Evolutionary conservation across 208 protist genomes (phyloP), one percentile per base, ranked within the genome.

Genomic region (Trypanosoma vivax): DNA sequence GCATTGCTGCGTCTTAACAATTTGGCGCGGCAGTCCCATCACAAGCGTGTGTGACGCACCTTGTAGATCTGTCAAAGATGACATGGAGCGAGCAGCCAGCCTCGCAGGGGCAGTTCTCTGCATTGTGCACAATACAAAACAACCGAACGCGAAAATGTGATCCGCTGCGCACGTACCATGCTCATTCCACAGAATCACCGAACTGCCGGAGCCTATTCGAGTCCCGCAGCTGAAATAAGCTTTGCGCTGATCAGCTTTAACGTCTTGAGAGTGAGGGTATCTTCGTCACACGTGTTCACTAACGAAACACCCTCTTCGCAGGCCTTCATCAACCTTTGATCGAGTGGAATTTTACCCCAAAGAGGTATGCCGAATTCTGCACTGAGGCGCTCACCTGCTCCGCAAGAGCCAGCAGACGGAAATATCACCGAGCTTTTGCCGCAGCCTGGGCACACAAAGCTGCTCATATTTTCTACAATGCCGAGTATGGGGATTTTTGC

Each of bases 381-480:
- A 43, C 84, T 83, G n/a, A 96, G 73, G 28, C 87, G 68, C n/a
- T 54, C 55, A 6, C 82, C 83, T 3, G 85, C 83, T 0, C 82
- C 83, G 54, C 80, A 69, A 1, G 66, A 70, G 19, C 68, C 57
- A 6, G 54, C 16, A 48, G 54, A 62, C 3, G 90, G 77, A 66
- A 98, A 98, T 16, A 98, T 96, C 29, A 83, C 63, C n/a, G 95
- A 91, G 46, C 85, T 73, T 57, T 70, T 70, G 47, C 74, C 79
- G 69, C 97, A 99, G 56, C 93, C 83, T 23, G 95, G 94, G 76
- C 96, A 98, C 39, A 96, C 79, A 52, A 97, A 99, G 14, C 94
- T 96, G 57, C 79, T 94, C 98, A 99, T 99, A 80, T 99, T 99
- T 66, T 99, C 98, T 14, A 99, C 94, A 21, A 99, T 85, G 29